Conservation (phyloP, 257 asterid species). For the Solanum habrochaites region DNA sequence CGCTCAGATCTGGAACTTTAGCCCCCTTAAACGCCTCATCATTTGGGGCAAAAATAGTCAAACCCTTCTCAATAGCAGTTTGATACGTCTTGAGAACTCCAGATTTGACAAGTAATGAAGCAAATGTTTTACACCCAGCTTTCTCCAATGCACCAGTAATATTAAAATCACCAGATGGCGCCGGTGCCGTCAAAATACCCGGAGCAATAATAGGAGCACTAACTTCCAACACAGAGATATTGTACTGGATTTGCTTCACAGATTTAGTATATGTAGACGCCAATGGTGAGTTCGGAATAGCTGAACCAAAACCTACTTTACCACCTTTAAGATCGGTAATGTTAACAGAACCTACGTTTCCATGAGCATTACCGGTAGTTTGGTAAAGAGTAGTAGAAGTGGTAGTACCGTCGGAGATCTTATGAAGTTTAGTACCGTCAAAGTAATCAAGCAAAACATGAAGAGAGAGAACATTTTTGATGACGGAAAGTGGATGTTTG, state of each 20-base stretch:
- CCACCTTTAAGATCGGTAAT: conserved; percentile 81
- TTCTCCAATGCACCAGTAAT: conserved; percentile 64
- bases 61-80: conserved; percentile 44
- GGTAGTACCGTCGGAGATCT: conserved; percentile 68
- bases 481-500: conserved; percentile 52
- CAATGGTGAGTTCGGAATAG: conserved; percentile 54
- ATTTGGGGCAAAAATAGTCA: conserved; percentile 79
- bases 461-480: conserved; percentile 54
- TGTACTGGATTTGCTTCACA: conserved; percentile 53
- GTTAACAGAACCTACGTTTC: conserved; percentile 74
- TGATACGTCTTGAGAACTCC: conserved; percentile 59
- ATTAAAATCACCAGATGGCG: conserved; percentile 43
- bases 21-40: conserved; percentile 85
- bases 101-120: conserved; percentile 29
- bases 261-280: conserved; percentile 48
- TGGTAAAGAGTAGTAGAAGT: conserved; percentile 86
- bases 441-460: conserved; percentile 87
- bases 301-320: conserved; percentile 85
- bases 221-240: conserved; percentile 66
- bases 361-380: conserved; percentile 84
- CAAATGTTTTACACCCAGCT: conserved; percentile 88
- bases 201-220: conserved; percentile 64
- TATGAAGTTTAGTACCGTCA: conserved; percentile 72
- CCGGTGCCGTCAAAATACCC: conserved; percentile 55
- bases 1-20: conserved; percentile 54